Evolutionary conservation across 768 basidiomycete species (phyloP), one percentile per base, ranked within the genome.

Genomic region (Psilocybe azurescens): DNA sequence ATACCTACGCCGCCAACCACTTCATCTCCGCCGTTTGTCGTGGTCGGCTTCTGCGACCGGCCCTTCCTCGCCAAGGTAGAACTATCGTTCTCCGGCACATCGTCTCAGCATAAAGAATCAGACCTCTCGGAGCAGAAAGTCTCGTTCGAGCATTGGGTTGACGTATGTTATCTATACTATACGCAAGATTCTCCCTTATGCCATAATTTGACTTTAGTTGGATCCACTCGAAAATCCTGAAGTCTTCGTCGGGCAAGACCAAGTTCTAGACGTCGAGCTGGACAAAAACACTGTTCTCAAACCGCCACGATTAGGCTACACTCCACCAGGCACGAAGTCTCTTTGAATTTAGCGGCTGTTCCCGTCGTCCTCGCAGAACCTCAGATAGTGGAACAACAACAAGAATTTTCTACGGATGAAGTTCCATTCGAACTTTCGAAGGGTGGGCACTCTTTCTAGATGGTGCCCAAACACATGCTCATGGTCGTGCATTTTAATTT

Each of bases 131-230:
- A 67, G 16, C 83, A 83, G 62, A 76, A 63, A 13, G 70, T 81
- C 16, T 62, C 77, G 30, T 67, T 85, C 16, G 81, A 85, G 38
- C 85, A 86, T 64, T 86, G 85, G 85, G 81, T 86, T 32, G 83
- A 83, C 68, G 84, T 85, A 49, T 29, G 79, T 71, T 32, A 6
- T 16, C 48, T 47, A 9, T 10, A 36, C 20, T 51, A 24, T 24
- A 24, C 24, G 24, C 24, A 24, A n/a, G 13, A 32, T 52, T 33
- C 6, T 16, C n/a, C 36, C 41, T 44, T 13, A 44, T 41, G 14
- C 33, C 56, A 16, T 41, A 24, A 11, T 29, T 24, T 10, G 16
- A 14, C 56, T 32, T 28, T 66, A 85, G 84, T 65, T 86, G 59
- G 82, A 84, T 63, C 73, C 75, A 32, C 62, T 78, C 14, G 75